Evolutionary conservation across 176 grass and related monocot genomes (phyloP).

Genomic region (Cymbopogon citratus): DNA sequence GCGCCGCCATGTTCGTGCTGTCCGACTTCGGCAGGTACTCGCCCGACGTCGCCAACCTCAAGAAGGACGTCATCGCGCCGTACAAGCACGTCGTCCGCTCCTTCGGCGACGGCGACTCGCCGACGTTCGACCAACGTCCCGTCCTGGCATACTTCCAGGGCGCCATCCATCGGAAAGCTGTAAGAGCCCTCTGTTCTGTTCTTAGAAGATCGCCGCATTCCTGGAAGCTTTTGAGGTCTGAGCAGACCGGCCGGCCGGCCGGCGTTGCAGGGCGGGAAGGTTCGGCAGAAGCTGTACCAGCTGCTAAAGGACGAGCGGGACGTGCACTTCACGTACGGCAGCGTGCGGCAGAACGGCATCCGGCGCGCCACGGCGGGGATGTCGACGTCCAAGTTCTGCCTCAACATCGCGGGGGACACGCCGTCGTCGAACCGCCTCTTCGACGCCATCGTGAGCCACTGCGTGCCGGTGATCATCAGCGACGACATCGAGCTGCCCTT

Average conservation of each 20-base stretch:
- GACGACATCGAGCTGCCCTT: conserved; percentile 86
- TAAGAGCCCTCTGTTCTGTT: background rate
- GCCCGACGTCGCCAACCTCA: conserved; percentile 63
- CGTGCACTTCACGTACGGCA: conserved; percentile 77
- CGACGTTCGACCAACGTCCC: conserved; percentile 40
- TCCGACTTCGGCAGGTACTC: conserved; percentile 83
- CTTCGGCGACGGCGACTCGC: conserved; percentile 43
- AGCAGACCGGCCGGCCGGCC: background rate
- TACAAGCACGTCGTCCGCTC: conserved; percentile 73
- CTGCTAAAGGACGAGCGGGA: conserved; percentile 69
- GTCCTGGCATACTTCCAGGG: conserved; percentile 77
- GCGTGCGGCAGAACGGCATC: conserved; percentile 65
- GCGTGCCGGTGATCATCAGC: conserved; percentile 71
- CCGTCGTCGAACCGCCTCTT: conserved; percentile 90
- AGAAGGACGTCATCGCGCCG: conserved; percentile 76
- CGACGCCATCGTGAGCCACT: conserved; percentile 76
- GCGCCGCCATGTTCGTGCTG: conserved; percentile 68
- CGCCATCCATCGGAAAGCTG: conserved; percentile 80
- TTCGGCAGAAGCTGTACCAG: conserved; percentile 57
- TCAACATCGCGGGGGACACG: conserved; percentile 76
- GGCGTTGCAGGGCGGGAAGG: conserved; percentile 64
- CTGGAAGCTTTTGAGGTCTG: background rate
- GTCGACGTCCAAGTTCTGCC: conserved; percentile 78
- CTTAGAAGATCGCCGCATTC: background rate
- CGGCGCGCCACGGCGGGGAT: conserved; percentile 55